Base-by-base conservation (phyloP, 2,329 filamentous ascomycete genomes). In the Metarhizium rileyi region DNA sequence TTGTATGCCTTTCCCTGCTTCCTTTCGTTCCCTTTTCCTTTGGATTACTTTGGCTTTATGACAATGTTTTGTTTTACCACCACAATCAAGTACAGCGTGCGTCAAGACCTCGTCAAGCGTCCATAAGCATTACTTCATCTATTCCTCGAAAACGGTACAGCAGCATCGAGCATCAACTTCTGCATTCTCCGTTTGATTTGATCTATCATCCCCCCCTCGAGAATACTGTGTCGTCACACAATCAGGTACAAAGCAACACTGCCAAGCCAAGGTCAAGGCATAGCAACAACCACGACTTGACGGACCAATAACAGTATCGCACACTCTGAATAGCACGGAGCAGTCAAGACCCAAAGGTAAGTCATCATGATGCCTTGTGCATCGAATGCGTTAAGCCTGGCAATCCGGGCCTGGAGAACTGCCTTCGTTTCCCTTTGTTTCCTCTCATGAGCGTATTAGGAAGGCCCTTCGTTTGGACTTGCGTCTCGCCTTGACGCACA, bases 1-100 rank as follows among this genome's bases (percentile, higher is more conserved):
- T 53, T 54, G 28, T 49, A 46, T 41, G 42, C 46, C 45, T 41
- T 42, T 51, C 16, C 47, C 47, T 53, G 47, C 42, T 51, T 50
- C 46, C 47, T 41, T 36, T 14, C 23, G 10, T 42, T 41, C 44
- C 43, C 36, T 28, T n/a, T n/a, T n/a, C n/a, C n/a, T n/a, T n/a
- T n/a, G n/a, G n/a, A n/a, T n/a, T n/a, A n/a, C n/a, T n/a, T n/a
- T 36, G 12, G 10, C 4, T 42, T 42, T 20, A 18, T 25, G 38
- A 5, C n/a, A 23, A 38, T 38, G n/a, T 33, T 33, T n/a, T n/a
- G n/a, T n/a, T n/a, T n/a, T n/a, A n/a, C n/a, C n/a, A n/a, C n/a
- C n/a, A n/a, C n/a, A n/a, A n/a, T n/a, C n/a, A n/a, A n/a, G n/a
- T n/a, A n/a, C n/a, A n/a, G n/a, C n/a, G n/a, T n/a, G n/a, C n/a